Evolutionary conservation across 306 rosid species (phyloP), one percentile per base, ranked within the genome.

Genomic region (Malus asiatica): DNA sequence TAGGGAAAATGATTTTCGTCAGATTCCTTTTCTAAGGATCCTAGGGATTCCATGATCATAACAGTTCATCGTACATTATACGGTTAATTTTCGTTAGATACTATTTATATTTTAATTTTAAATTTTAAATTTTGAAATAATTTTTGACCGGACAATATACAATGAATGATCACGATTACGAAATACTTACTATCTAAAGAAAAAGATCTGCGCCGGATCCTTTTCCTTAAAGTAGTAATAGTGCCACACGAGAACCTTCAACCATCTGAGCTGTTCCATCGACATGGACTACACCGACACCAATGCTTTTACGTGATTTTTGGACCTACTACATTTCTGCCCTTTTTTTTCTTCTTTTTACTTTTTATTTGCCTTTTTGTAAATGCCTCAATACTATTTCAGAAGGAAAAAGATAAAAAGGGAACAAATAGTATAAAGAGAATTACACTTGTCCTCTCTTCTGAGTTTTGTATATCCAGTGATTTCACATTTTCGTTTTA

Each of bases 171-270:
- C 2, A 33, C 38, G 8, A 33, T 33, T 0, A 33, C 8, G 0
- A 1, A 33, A 33, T 33, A 0, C 0, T 7, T 33, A 6, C 0
- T 0, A 33, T 5, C 0, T 0, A 0, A 33, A 6, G 0, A 33
- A 33, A 33, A 33, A 1, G 2, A 33, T 6, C 38, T 0, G 0
- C 27, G 2, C 38, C 8, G 0, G 7, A 33, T 33, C 8, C 2
- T 33, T 33, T 33, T 1, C 38, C 35, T 5, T 33, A 33, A 33
- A 33, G 8, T 33, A 4, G 8, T 33, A 33, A 0, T 33, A 4
- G 8, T 33, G 8, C 35, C 1, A 66, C 70, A 33, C 70, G 48
- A 35, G 70, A 66, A 9, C 48, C 70, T 33, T 19, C 70, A 66
- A 9, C 27, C 48, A 10, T 19, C 48, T 66, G 70, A 33, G 18